These are phyloP conservation scores for Colletotrichum abscissum DNA, from an alignment of 2,329 filamentous ascomycete genomes.

Conservation along the genomic window DNA sequence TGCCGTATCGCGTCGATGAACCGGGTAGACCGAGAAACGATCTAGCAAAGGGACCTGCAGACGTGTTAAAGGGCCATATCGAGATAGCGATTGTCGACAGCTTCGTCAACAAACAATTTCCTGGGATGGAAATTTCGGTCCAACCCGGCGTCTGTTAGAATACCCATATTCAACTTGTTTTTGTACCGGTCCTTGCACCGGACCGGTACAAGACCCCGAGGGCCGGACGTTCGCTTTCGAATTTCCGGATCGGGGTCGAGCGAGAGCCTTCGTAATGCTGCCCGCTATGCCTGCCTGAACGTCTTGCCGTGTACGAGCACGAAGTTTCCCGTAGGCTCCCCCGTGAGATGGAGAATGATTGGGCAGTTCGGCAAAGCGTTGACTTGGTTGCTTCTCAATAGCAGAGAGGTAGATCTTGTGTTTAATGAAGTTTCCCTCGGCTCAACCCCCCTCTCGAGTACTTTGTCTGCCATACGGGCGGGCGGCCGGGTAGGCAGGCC, in stretches of 20 bases:
- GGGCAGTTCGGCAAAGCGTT: background rate
- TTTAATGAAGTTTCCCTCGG: background rate
- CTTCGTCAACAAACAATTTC: too few species aligned
- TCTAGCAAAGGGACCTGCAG: too few species aligned
- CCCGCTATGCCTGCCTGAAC: too few species aligned
- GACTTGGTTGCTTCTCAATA: background rate
- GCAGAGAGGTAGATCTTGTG: background rate
- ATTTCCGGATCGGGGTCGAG: background rate
- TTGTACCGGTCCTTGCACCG: background rate
- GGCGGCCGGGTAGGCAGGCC: too few species aligned
- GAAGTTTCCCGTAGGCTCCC: too few species aligned
- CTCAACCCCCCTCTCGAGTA: background rate
- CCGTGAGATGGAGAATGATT: background rate
- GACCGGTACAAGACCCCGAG: background rate
- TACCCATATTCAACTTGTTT: background rate
- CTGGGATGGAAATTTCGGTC: background rate
- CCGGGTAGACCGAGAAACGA: background rate
- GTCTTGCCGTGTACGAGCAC: background rate
- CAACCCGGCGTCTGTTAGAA: background rate
- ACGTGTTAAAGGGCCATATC: too few species aligned
- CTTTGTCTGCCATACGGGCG: background rate
- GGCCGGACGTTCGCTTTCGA: background rate
- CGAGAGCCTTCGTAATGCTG: background rate
- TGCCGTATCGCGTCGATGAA: background rate
- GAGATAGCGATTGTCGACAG: too few species aligned